Base-by-base conservation (phyloP, 148 eudicot genomes). In the Cornus kousa region DNA sequence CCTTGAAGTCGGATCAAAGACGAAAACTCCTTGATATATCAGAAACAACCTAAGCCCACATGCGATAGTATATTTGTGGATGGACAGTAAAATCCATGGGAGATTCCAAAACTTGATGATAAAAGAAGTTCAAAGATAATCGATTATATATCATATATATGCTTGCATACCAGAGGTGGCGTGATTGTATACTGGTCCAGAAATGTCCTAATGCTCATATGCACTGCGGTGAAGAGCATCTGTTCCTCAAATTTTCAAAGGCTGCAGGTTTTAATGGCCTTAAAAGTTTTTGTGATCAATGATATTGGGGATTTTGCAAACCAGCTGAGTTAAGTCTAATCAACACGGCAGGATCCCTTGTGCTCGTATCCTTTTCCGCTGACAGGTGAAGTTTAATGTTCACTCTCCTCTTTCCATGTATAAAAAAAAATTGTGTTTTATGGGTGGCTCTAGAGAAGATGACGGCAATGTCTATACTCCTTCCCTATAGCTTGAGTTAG, bases 1-100 rank as follows among this genome's bases (percentile, higher is more conserved):
- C 76, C 89, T 93, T 78, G 80, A 80, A 68, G 85, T 89, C 71
- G 94, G 91, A 73, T 82, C 83, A 9, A 88, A 80, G 83, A 68
- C 37, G 6, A 68, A 78, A 78, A 57, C 77, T 48, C 74, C 65
- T 50, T 39, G 43, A 35, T 40, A 11, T 68, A 10, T 55, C 67
- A 68, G 68, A 55, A 67, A 9, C 48, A 66, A 17, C 31, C 46
- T 40, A 50, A 67, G 43, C 7, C 65, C 48, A 23, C 65, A 43
- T 57, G 48, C 19, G 23, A 13, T 12, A 48, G 22, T 60, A 35
- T 28, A 14, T 32, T 50, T 16, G 13, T 46, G 77, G 14, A 43
- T 43, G 71, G 60, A 50, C 35, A 67, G 50, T 32, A 35, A 62
- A 22, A 57, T 55, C 1, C 13, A 13, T 35, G 50, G 23, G 65